These are phyloP conservation scores for Senecio squalidus DNA, from an alignment of 140 eudicot genomes.

Conservation along the genomic window DNA sequence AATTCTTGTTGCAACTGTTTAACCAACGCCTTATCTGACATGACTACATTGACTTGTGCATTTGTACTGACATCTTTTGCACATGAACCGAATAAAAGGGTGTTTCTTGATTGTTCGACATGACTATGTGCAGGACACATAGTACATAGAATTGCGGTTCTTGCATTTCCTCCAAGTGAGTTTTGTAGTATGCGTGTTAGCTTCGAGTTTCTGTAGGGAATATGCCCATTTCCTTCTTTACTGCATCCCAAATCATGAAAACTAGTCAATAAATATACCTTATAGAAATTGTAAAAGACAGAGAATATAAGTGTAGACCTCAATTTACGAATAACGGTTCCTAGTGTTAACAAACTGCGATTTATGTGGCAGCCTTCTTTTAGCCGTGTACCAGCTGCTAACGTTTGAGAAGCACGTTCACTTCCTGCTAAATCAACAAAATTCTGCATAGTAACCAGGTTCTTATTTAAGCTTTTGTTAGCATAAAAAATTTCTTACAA, in stretches of 20 bases:
- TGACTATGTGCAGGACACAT: slow-evolving; percentile 86
- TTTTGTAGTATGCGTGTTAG: slow-evolving; percentile 94
- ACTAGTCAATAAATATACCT: neutral
- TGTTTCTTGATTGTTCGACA: slow-evolving; percentile 87
- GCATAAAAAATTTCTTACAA: slow-evolving; percentile 5
- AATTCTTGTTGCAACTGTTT: slow-evolving; percentile 68
- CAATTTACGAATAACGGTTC: slow-evolving; percentile 52
- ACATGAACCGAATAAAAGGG: slow-evolving; percentile 75
- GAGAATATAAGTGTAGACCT: slow-evolving; percentile 24
- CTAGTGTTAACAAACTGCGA: slow-evolving; percentile 46
- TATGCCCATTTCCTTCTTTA: slow-evolving; percentile 58
- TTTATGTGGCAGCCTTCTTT: slow-evolving; percentile 62
- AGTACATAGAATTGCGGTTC: slow-evolving; percentile 83
- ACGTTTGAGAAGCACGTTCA: slow-evolving; percentile 58
- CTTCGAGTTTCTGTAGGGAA: slow-evolving; percentile 89
- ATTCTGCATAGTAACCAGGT: slow-evolving; percentile 35
- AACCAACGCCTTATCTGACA: slow-evolving; percentile 71
- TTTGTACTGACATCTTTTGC: slow-evolving; percentile 76
- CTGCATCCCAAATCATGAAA: slow-evolving; percentile 29
- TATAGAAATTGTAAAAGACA: no score
- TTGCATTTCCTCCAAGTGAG: slow-evolving; percentile 91
- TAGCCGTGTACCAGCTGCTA: slow-evolving; percentile 45
- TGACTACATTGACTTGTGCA: slow-evolving; percentile 66
- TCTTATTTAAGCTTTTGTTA: neutral
- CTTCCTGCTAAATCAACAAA: slow-evolving; percentile 60